Percentiles rank a stretch among this genome's conserved stretches.
Conservation (phyloP, 805 yeast species). For the Komagataella mondaviorum region DNA sequence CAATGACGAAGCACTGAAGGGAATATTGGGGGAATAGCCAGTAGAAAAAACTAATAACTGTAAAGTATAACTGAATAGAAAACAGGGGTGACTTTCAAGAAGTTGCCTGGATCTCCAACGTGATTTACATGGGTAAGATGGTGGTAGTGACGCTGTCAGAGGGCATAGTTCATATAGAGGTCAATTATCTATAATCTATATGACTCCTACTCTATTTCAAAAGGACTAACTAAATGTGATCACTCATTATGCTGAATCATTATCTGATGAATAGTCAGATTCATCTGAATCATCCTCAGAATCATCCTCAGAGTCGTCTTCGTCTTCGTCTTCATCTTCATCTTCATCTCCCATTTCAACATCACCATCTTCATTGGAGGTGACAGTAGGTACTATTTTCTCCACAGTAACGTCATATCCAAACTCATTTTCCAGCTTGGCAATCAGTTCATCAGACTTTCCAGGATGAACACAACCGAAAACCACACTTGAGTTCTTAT, state of each 20-base stretch:
- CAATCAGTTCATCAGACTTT: conserved; percentile 31
- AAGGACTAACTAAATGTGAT: no score
- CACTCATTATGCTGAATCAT: no score
- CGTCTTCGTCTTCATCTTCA: conserved; percentile 19
- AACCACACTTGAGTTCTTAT: conserved; percentile 36
- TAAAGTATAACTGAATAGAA: background rate
- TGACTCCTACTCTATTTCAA: background rate
- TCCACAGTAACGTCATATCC: conserved; percentile 56
- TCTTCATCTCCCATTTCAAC: conserved; percentile 12
- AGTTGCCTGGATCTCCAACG: no score
- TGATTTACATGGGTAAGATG: no score
- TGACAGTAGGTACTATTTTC: conserved; percentile 19
- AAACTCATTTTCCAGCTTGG: conserved; percentile 25
- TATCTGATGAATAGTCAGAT: no score
- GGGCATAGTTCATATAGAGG: no score
- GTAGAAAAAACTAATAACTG: background rate
- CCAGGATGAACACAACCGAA: conserved; percentile 68
- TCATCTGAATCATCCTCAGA: conserved; percentile 8
- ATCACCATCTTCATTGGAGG: conserved; percentile 13
- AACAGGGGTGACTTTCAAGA: background rate
- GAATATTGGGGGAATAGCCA: background rate
- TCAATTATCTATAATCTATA: background rate
- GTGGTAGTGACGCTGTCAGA: no score
- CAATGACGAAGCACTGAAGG: conserved; percentile 33
- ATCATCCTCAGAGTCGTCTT: conserved; percentile 9